A percentile compares a stretch with the other conserved stretches of the same genome.
These are phyloP conservation scores for Aspergillus alliaceus DNA, from an alignment of 2,329 filamentous ascomycete genomes.

Conservation along the genomic window DNA sequence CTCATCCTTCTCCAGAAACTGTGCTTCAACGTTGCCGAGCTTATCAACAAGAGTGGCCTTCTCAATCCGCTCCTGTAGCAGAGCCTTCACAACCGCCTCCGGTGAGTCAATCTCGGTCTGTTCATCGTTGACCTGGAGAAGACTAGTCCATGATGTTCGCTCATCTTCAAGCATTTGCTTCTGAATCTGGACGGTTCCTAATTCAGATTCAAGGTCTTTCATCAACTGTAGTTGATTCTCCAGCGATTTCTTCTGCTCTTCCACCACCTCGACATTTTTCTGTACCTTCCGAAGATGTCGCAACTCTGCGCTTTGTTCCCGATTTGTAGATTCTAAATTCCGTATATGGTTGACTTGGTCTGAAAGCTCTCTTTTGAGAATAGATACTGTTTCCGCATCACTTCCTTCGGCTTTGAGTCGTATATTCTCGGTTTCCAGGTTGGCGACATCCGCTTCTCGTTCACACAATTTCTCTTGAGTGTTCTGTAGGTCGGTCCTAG, in stretches of 20 bases:
- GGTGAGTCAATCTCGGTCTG: constrained; percentile 80
- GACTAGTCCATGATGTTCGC: constrained; percentile 79
- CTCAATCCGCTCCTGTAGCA: constrained; percentile 79
- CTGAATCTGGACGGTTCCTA: constrained; percentile 77
- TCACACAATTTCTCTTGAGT: constrained; percentile 67
- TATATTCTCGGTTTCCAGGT: constrained; percentile 79
- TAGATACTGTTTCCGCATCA: constrained; percentile 78
- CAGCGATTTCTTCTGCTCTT: constrained; percentile 88
- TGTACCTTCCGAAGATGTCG: constrained; percentile 77
- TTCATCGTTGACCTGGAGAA: constrained; percentile 69
- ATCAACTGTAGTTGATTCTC: constrained; percentile 76
- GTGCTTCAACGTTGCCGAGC: constrained; percentile 75
- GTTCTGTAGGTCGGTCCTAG: constrained; percentile 55
- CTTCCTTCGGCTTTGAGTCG: constrained; percentile 82
- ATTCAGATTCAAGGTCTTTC: constrained; percentile 70
- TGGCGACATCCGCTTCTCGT: constrained; percentile 69
- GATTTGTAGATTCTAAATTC: constrained; percentile 74
- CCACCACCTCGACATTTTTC: constrained; percentile 87
- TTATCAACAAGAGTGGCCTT: constrained; percentile 77
- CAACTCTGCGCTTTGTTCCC: constrained; percentile 76
- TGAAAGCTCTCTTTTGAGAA: constrained; percentile 83
- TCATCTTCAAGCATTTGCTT: constrained; percentile 88
- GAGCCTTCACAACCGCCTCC: constrained; percentile 79
- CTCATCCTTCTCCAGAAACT: constrained; percentile 74
- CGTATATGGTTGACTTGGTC: constrained; percentile 93